Percentiles rank a stretch among this genome's conserved stretches.
Conservation (phyloP, 768 basidiomycete genomes). For the Tricholoma furcatifolium region DNA sequence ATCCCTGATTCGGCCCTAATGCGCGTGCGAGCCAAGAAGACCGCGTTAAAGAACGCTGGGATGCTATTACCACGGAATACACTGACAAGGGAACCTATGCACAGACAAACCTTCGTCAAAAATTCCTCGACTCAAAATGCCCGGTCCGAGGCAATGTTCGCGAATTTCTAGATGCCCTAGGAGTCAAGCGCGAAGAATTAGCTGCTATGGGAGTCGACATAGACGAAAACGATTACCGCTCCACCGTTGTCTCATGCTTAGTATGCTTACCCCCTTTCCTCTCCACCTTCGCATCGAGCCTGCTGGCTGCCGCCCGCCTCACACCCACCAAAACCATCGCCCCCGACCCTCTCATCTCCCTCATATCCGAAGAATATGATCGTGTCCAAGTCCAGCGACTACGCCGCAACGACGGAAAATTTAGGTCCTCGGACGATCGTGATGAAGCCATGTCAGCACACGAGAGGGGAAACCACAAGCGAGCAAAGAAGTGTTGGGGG, state of each 20-base stretch:
- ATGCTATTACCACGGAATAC: slow-evolving; percentile 28
- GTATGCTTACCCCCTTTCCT: slow-evolving; percentile 26
- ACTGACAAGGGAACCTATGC: slow-evolving; percentile 29
- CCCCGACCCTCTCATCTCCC: slow-evolving; percentile 16
- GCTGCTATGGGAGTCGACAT: slow-evolving; percentile 28
- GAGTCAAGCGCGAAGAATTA: slow-evolving; percentile 22
- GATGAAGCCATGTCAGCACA: slow-evolving; percentile 20
- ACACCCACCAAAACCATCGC: slow-evolving; percentile 9
- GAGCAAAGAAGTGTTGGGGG: slow-evolving; percentile 21
- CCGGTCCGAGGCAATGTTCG: slow-evolving; percentile 25
- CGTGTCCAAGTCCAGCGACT: slow-evolving; percentile 9
- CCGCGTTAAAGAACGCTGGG: slow-evolving; percentile 30
- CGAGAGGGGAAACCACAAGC: no score
- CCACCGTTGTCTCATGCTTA: slow-evolving; percentile 29
- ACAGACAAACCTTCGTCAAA: slow-evolving; percentile 23
- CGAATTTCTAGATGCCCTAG: slow-evolving; percentile 24
- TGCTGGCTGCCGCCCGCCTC: slow-evolving; percentile 19
- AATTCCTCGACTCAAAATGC: slow-evolving; percentile 30
- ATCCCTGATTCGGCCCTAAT: slow-evolving; percentile 31
- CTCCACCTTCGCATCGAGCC: slow-evolving; percentile 25
- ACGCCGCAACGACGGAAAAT: background rate
- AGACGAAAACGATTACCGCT: slow-evolving; percentile 28
- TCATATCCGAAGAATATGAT: slow-evolving; percentile 29
- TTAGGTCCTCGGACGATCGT: slow-evolving; percentile 11
- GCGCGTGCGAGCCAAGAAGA: slow-evolving; percentile 18